A percentile compares a stretch with the other conserved stretches of the same genome.
These are phyloP conservation scores for Fraxinus quadrangulata DNA, from an alignment of 257 asterid species.

Conservation along the genomic window DNA sequence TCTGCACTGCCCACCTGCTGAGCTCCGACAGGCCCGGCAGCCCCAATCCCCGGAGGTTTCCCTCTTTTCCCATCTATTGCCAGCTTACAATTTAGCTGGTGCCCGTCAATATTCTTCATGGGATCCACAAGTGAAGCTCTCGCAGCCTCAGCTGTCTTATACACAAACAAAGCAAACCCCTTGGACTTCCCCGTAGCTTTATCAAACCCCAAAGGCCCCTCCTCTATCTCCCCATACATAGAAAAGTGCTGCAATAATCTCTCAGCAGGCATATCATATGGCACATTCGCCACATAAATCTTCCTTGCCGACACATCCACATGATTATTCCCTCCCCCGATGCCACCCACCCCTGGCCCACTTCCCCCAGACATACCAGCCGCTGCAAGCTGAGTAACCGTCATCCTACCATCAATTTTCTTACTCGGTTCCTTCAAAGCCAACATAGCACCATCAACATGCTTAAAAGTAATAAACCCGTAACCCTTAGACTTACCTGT, in stretches of 20 bases:
- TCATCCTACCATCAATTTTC: constrained; percentile 77
- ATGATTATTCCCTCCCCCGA: constrained; percentile 43
- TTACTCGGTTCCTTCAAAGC: constrained; percentile 86
- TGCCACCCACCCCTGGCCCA: constrained; percentile 44
- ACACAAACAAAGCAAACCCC: constrained; percentile 84
- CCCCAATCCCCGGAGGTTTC: constrained; percentile 46
- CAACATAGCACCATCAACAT: constrained; percentile 69
- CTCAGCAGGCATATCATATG: constrained; percentile 73
- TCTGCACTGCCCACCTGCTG: constrained; percentile 51
- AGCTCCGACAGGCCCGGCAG: constrained; percentile 40
- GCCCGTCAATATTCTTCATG: constrained; percentile 70
- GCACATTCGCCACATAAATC: constrained; percentile 80
- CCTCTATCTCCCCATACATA: constrained; percentile 89
- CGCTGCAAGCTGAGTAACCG: constrained; percentile 82
- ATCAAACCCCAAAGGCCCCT: constrained; percentile 87
- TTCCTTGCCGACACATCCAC: constrained; percentile 73
- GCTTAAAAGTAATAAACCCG: constrained; percentile 77
- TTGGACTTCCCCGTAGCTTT: constrained; percentile 82
- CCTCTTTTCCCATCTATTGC: constrained; percentile 77
- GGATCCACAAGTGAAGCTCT: constrained; percentile 73
- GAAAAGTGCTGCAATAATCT: constrained; percentile 68
- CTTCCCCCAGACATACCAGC: constrained; percentile 64
- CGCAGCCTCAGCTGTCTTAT: constrained; percentile 72
- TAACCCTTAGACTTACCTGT: constrained; percentile 82
- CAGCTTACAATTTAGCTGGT: constrained; percentile 70